A percentile compares a stretch with the other conserved stretches of the same genome.
Evolutionary conservation across 495 filamentous ascomycete genomes (phyloP).

Genomic region (Jackrogersella multiformis): DNA sequence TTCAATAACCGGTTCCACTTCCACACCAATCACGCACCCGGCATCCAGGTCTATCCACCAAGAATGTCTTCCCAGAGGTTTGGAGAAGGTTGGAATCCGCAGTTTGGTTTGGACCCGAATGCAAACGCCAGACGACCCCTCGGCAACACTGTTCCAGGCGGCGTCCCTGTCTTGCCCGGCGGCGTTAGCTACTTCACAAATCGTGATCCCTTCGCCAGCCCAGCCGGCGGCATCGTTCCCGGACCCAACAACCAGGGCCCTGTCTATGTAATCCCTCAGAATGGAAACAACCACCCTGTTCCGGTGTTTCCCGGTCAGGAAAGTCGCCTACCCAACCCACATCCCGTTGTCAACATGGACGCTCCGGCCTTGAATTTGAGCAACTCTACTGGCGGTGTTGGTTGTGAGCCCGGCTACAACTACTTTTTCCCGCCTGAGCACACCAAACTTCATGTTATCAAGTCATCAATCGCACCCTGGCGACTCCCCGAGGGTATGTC

Average conservation of each 20-base stretch:
- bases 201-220: background rate
- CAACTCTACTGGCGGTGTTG: slow-evolving; percentile 64
- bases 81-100: slow-evolving; percentile 35
- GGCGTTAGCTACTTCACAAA: background rate
- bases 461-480: slow-evolving; percentile 55
- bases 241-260: slow-evolving; percentile 25
- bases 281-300: slow-evolving; percentile 28
- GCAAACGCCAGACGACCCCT: background rate
- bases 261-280: slow-evolving; percentile 30
- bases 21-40: background rate
- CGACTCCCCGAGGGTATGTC: slow-evolving; percentile 38
- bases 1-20: background rate
- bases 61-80: slow-evolving; percentile 24
- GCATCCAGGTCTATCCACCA: background rate
- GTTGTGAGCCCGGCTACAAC: slow-evolving; percentile 61
- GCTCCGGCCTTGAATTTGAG: slow-evolving; percentile 64
- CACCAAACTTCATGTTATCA: slow-evolving; percentile 60
- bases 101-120: slow-evolving; percentile 22
- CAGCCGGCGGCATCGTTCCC: slow-evolving; percentile 5
- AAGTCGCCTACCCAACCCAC: slow-evolving; percentile 47
- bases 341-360: slow-evolving; percentile 54
- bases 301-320: slow-evolving; percentile 34
- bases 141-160: background rate
- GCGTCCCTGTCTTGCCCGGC: background rate
- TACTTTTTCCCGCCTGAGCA: slow-evolving; percentile 61